A percentile compares a stretch with the other conserved stretches of the same genome.
phyloP scores from a whole-genome alignment of 169 alveolate species.

The Theileria luwenshuni region DNA sequence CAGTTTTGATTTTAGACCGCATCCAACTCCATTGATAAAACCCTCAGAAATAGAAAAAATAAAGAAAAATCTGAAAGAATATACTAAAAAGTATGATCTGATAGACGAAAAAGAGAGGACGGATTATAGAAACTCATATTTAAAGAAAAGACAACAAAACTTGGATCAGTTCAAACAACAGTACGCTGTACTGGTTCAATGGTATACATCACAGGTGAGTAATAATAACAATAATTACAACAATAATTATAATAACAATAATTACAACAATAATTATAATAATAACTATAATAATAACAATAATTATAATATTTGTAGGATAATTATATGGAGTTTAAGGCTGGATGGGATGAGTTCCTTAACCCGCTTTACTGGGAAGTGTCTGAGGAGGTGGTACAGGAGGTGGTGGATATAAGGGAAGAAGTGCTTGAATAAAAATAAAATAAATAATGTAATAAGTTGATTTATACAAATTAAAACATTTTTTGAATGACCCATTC shows the following conservation, averaged over 20 bases:
- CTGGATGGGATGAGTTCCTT: constrained; percentile 71
- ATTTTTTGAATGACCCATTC: constrained; percentile 78
- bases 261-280: constrained; percentile 10
- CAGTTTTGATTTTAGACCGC: constrained; percentile 88
- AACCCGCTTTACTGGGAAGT: constrained; percentile 74
- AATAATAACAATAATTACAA: not conserved
- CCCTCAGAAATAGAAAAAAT: constrained; percentile 79
- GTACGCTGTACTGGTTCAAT: constrained; percentile 54
- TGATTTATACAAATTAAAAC: constrained; percentile 9
- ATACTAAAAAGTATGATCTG: constrained; percentile 71
- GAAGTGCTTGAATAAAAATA: constrained; percentile 52
- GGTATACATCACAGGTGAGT: constrained; percentile 69
- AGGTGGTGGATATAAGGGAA: constrained; percentile 63
- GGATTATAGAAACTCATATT: constrained; percentile 71
- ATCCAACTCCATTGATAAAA: constrained; percentile 84
- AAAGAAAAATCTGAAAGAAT: constrained; percentile 83
- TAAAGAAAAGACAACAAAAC: constrained; percentile 69
- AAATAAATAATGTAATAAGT: not conserved
- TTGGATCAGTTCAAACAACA: constrained; percentile 65
- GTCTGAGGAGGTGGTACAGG: constrained; percentile 59
- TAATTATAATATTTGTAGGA: constrained; percentile 26
- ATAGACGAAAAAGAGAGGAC: constrained; percentile 80
- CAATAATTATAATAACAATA: constrained; percentile 21
- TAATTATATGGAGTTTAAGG: constrained; percentile 57
- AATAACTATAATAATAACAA: not conserved